These are phyloP conservation scores for Cytospora chrysosperma DNA, from an alignment of 2,329 filamentous ascomycete species.

Conservation along the genomic window DNA sequence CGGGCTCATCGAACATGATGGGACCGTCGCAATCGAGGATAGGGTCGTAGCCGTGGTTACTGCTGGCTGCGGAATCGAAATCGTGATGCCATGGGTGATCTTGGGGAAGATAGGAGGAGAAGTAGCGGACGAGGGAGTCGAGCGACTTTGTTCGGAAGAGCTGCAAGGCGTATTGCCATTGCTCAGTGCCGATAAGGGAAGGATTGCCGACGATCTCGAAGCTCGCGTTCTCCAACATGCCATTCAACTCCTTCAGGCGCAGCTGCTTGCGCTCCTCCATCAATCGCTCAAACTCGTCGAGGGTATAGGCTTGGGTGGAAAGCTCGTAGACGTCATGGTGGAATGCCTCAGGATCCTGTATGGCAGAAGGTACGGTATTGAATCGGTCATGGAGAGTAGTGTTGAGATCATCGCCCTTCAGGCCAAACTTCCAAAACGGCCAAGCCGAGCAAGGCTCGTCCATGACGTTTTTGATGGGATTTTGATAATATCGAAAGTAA, in stretches of 20 bases:
- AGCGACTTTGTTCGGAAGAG: slow-evolving; percentile 59
- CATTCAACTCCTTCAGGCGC: slow-evolving; percentile 54
- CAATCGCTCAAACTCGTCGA: slow-evolving; percentile 54
- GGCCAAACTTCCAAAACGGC: slow-evolving; percentile 63
- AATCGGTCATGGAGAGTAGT: slow-evolving; percentile 59
- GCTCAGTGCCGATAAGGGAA: slow-evolving; percentile 55
- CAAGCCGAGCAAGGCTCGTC: slow-evolving; percentile 54
- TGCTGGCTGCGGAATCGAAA: slow-evolving; percentile 37
- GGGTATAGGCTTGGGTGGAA: slow-evolving; percentile 48
- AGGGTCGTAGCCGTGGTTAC: slow-evolving; percentile 38
- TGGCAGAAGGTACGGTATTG: slow-evolving; percentile 55
- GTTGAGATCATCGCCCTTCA: slow-evolving; percentile 59
- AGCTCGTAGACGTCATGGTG: slow-evolving; percentile 62
- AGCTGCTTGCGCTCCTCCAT: slow-evolving; percentile 54
- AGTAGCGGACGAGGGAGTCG: slow-evolving; percentile 60
- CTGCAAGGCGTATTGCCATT: slow-evolving; percentile 59
- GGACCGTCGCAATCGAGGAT: slow-evolving; percentile 31
- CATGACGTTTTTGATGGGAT: slow-evolving; percentile 39
- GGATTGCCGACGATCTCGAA: slow-evolving; percentile 62
- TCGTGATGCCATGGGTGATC: slow-evolving; percentile 45
- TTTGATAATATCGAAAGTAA: slow-evolving; percentile 7
- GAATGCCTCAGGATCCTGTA: slow-evolving; percentile 61
- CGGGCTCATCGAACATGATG: slow-evolving; percentile 46
- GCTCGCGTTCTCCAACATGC: slow-evolving; percentile 56
- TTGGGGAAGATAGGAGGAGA: slow-evolving; percentile 57